A percentile compares a stretch with the other conserved stretches of the same genome.
phyloP scores from a whole-genome alignment of 2,329 filamentous ascomycete genomes.

The Exophiala oligosperma region DNA sequence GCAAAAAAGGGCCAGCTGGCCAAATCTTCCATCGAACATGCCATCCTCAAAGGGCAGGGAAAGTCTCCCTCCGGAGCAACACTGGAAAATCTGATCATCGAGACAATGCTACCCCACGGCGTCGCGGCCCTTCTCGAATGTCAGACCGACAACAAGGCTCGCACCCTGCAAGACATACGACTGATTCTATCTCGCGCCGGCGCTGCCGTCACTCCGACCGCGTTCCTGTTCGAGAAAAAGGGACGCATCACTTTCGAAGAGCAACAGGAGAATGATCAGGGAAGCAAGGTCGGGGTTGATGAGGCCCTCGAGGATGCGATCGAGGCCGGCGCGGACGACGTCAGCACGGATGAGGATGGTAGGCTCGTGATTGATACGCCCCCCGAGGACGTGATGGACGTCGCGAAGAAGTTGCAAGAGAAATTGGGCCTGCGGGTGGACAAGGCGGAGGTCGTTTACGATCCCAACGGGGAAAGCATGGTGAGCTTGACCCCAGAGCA shows the following conservation, averaged over 20 bases:
- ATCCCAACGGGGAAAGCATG: constrained; percentile 76
- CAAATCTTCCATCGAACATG: constrained; percentile 79
- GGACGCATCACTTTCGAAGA: constrained; percentile 72
- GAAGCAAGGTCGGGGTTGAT: constrained; percentile 54
- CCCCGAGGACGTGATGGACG: constrained; percentile 63
- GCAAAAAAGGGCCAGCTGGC: constrained; percentile 87
- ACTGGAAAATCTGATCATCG: constrained; percentile 58
- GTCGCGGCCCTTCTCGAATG: constrained; percentile 65
- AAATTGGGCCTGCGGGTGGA: constrained; percentile 66
- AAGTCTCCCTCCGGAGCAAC: constrained; percentile 70
- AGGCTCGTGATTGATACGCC: constrained; percentile 71
- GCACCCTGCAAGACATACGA: constrained; percentile 72
- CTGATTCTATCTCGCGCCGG: constrained; percentile 68
- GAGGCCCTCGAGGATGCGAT: constrained; percentile 78
- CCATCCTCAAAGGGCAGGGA: constrained; percentile 86
- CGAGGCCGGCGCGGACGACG: constrained; percentile 70
- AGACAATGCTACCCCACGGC: constrained; percentile 51
- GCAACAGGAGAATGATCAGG: constrained; percentile 37
- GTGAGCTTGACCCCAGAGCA: constrained; percentile 61
- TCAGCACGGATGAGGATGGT: constrained; percentile 59
- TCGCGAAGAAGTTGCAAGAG: constrained; percentile 64
- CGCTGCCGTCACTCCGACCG: constrained; percentile 70
- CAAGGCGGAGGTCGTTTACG: constrained; percentile 80
- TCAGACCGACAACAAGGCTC: constrained; percentile 77
- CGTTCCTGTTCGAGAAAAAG: constrained; percentile 81